Evolutionary conservation across 2,329 filamentous ascomycete species (phyloP), one percentile per base, ranked within the genome.

Genomic region (Knufia fluminis): DNA sequence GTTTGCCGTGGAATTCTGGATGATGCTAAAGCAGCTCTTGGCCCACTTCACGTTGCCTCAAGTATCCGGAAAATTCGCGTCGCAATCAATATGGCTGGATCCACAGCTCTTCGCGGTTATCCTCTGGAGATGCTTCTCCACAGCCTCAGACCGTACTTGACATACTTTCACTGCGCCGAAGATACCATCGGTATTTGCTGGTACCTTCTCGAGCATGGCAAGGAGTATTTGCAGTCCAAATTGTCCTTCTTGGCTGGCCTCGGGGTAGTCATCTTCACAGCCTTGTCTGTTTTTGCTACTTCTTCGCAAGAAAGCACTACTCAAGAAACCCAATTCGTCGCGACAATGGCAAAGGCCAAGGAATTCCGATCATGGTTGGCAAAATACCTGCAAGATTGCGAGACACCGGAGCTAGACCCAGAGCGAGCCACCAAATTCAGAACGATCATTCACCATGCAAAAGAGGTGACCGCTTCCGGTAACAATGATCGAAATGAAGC

Each of bases 121-220:
- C 86, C 88, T 9, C 66, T 96, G 12, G 87, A 98, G 64, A 92
- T 96, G 86, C 74, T 94, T 0, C 73, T 98, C 1, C 86, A 89
- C 59, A 83, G 85, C 1, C 73, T 95, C 17, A 77, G 85, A 8
- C 80, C 82, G 0, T 94, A 89, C 57, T 71, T 97, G 4, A 83
- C 83, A 1, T 84, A 97, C 57, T 76, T 83, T 0, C 85, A 94
- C 61, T 97, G 91, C 65, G 86, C 90, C 8, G 87, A 95, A 61
- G 92, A 98, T 68, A 83, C 86, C 1, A 74, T 97, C 39, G 91
- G 90, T 0, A 78, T 98, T 28, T 81, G 86, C 52, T 85, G 88
- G 64, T 96, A 94, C 65, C 75, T 99, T 1, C 72, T 97, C 12
- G 71, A 78, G 4, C 76, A 77, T 46, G 89, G 91, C 6, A 69